phyloP scores from a whole-genome alignment of 768 basidiomycete genomes.

The Neoboletus magnificus region DNA sequence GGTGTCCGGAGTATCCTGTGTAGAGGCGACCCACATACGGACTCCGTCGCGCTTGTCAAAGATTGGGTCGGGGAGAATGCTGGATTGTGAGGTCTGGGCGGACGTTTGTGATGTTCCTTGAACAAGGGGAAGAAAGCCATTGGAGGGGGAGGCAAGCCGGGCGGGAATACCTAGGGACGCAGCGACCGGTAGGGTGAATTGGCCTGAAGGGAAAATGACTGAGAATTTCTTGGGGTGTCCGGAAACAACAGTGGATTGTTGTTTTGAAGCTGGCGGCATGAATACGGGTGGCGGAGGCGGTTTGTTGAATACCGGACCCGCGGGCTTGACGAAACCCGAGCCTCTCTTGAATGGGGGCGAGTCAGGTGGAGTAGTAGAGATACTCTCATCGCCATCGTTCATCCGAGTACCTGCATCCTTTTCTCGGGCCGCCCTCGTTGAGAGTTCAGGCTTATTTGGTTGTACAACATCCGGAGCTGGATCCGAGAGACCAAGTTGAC shows the following conservation, averaged over 20 bases:
- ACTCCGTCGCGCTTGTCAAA: conserved; percentile 46
- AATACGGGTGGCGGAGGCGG: conserved; percentile 33
- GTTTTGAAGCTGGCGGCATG: conserved; percentile 23
- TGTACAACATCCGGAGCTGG: conserved; percentile 43
- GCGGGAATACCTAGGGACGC: conserved; percentile 45
- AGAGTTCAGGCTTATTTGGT: conserved; percentile 12
- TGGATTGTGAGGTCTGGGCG: conserved; percentile 54
- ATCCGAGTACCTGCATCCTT: conserved; percentile 4
- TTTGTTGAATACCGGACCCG: conserved; percentile 60
- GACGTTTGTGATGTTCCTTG: conserved; percentile 36
- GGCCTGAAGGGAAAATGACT: conserved; percentile 35
- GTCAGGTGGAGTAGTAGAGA: conserved; percentile 55
- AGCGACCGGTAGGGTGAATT: conserved; percentile 43
- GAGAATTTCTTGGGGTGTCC: conserved; percentile 29
- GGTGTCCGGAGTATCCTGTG: conserved; percentile 58
- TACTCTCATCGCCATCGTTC: conserved; percentile 33
- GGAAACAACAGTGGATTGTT: conserved; percentile 5
- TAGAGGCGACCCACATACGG: conserved; percentile 54
- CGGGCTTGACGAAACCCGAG: conserved; percentile 31
- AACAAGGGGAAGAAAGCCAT: conserved; percentile 16
- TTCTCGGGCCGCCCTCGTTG: conserved; percentile 15
- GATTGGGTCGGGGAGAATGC: conserved; percentile 46
- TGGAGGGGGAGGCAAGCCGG: conserved; percentile 29
- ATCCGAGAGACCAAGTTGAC: conserved; percentile 58
- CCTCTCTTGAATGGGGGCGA: conserved; percentile 43